Percentiles rank a stretch among this genome's conserved stretches.
These are phyloP conservation scores for Ustilago lituana DNA, from an alignment of 1,284 basidiomycete genomes.

Conservation along the genomic window DNA sequence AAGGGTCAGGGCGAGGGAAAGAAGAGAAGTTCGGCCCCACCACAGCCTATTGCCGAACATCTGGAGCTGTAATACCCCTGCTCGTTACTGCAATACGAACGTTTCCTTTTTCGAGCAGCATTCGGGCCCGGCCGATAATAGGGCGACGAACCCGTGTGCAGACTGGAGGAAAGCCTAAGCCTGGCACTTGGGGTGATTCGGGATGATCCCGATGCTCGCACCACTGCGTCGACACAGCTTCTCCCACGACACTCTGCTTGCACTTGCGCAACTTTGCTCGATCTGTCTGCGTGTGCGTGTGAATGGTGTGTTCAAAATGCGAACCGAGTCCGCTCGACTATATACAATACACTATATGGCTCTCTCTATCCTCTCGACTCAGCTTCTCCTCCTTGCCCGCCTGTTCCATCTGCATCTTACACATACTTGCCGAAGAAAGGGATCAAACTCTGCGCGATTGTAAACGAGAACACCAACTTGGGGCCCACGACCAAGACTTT, in stretches of 20 bases:
- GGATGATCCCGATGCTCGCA: too few relatives aligned
- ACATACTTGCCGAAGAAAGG: constrained; percentile 82
- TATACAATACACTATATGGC: constrained; percentile 14
- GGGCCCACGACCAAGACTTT: constrained; percentile 92
- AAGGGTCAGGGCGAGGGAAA: not conserved
- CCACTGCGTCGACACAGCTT: too few relatives aligned
- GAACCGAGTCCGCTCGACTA: not conserved
- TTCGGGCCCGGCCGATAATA: too few relatives aligned
- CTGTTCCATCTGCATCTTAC: too few relatives aligned
- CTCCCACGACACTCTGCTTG: too few relatives aligned
- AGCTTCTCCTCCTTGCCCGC: too few relatives aligned
- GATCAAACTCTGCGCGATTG: constrained; percentile 93
- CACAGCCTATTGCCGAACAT: constrained; percentile 7
- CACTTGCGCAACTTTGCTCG: too few relatives aligned
- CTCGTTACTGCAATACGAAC: too few relatives aligned
- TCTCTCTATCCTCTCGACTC: not conserved
- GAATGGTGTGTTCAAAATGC: constrained; percentile 9
- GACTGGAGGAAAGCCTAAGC: too few relatives aligned
- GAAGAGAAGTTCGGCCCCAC: not conserved
- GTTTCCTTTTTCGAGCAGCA: too few relatives aligned
- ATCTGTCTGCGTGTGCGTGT: not conserved
- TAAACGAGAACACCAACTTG: constrained; percentile 98
- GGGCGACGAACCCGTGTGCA: too few relatives aligned
- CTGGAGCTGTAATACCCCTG: constrained; percentile 25
- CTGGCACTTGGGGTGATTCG: too few relatives aligned